Percentiles rank a stretch among this genome's conserved stretches.
phyloP scores from a whole-genome alignment of 2,329 filamentous ascomycete genomes.

The Fusarium nygamai region DNA sequence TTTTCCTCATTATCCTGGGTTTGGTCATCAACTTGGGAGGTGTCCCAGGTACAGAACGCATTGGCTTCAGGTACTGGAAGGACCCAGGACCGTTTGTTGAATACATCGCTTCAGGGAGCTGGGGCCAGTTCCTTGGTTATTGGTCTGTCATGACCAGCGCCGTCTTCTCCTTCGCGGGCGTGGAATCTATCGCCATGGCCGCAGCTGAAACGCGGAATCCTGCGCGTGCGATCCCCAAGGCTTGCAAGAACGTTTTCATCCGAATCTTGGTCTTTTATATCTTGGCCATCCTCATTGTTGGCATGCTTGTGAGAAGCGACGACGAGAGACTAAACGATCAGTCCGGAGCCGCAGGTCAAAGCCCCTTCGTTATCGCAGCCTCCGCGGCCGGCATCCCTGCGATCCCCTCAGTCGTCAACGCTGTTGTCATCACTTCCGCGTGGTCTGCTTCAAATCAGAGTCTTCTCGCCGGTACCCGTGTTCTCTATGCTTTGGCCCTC shows the following conservation, averaged over 20 bases:
- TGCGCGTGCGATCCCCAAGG: constrained; percentile 61
- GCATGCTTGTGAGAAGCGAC: constrained; percentile 69
- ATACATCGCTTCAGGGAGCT: constrained; percentile 66
- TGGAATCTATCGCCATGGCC: constrained; percentile 69
- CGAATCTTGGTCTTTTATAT: constrained; percentile 70
- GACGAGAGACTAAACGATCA: constrained; percentile 63
- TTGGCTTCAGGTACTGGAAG: constrained; percentile 46
- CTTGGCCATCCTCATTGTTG: constrained; percentile 76
- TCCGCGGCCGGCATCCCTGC: constrained; percentile 72
- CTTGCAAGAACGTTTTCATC: constrained; percentile 67
- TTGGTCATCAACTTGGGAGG: constrained; percentile 49
- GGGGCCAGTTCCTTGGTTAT: constrained; percentile 74
- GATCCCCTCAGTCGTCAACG: constrained; percentile 79
- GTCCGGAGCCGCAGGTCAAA: constrained; percentile 54
- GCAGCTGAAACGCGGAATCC: constrained; percentile 68
- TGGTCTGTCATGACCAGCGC: constrained; percentile 70
- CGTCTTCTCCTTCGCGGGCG: constrained; percentile 75
- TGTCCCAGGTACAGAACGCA: constrained; percentile 34
- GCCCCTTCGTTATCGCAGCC: constrained; percentile 78
- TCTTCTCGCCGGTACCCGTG: constrained; percentile 67
- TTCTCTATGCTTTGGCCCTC: constrained; percentile 67
- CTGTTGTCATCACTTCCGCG: constrained; percentile 77
- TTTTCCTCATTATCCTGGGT: constrained; percentile 60
- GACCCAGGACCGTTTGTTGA: constrained; percentile 75
- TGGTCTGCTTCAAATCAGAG: constrained; percentile 76